Percentiles rank a stretch among this genome's conserved stretches.
Evolutionary conservation across 2,329 filamentous ascomycete genomes (phyloP).

Genomic region (Pseudogymnoascus sp.): DNA sequence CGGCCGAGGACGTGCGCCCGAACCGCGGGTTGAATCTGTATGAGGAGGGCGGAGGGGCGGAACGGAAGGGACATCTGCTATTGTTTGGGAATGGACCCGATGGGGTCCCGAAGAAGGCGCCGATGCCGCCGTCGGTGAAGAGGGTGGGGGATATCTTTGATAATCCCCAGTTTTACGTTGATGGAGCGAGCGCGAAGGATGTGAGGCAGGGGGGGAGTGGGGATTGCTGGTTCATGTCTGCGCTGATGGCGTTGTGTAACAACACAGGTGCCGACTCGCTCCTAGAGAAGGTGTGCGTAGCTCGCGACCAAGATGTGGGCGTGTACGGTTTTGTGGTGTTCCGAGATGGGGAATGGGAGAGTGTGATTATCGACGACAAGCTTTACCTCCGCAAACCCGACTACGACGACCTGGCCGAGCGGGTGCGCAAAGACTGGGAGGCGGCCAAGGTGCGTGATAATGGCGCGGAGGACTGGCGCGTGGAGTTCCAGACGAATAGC

Average conservation of each 20-base stretch:
- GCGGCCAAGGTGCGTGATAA: slow-evolving; percentile 34
- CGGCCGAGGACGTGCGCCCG: neutral
- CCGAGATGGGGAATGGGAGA: slow-evolving; percentile 82
- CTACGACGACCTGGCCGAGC: slow-evolving; percentile 67
- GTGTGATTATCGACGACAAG: slow-evolving; percentile 85
- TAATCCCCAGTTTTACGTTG: slow-evolving; percentile 65
- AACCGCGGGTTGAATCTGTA: neutral
- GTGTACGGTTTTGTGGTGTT: slow-evolving; percentile 87
- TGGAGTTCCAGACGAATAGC: slow-evolving; percentile 44
- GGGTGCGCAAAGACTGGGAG: slow-evolving; percentile 17
- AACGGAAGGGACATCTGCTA: neutral
- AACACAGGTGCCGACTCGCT: slow-evolving; percentile 32
- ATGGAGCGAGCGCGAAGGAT: slow-evolving; percentile 67
- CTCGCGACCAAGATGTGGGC: slow-evolving; percentile 48
- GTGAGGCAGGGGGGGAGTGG: slow-evolving; percentile 70
- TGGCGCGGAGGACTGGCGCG: slow-evolving; percentile 46
- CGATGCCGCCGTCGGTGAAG: slow-evolving; percentile 35
- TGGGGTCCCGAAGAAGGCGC: slow-evolving; percentile 11
- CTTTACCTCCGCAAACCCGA: slow-evolving; percentile 72
- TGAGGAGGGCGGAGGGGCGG: neutral
- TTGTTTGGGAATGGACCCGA: slow-evolving; percentile 6
- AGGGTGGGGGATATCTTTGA: slow-evolving; percentile 70
- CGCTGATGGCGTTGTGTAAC: slow-evolving; percentile 59
- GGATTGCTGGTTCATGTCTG: slow-evolving; percentile 82
- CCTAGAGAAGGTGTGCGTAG: slow-evolving; percentile 38